Percentiles rank a stretch among this genome's conserved stretches.
phyloP scores from a whole-genome alignment of 1,139 yeast genomes.

The Debaryomyces robertsiae region DNA sequence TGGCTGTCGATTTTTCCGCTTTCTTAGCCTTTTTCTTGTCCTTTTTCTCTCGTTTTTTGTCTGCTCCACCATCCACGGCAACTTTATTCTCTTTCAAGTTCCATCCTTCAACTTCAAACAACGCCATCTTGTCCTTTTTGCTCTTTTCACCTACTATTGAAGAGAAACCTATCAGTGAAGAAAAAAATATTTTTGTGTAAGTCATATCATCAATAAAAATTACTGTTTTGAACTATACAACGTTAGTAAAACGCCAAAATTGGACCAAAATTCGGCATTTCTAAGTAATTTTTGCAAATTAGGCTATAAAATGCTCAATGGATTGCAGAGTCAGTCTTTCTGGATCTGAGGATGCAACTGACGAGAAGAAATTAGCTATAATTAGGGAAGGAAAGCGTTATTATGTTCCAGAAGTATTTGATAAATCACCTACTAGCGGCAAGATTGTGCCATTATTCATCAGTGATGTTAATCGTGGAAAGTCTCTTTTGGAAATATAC shows the following conservation, averaged over 20 bases:
- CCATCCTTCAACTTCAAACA: slow-evolving; percentile 86
- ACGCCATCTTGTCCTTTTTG: slow-evolving; percentile 48
- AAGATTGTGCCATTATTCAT: slow-evolving; percentile 18
- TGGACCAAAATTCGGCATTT: no score
- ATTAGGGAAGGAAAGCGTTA: slow-evolving; percentile 13
- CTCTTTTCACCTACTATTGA: neutral
- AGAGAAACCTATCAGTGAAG: slow-evolving; percentile 3
- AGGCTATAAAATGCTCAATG: slow-evolving; percentile 7
- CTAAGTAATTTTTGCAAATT: neutral
- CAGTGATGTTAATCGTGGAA: slow-evolving; percentile 17
- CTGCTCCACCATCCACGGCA: slow-evolving; percentile 42
- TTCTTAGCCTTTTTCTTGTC: slow-evolving; percentile 27
- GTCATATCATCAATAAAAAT: slow-evolving; percentile 4
- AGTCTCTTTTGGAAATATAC: slow-evolving; percentile 15
- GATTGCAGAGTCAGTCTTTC: slow-evolving; percentile 1
- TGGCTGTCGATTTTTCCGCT: slow-evolving; percentile 16
- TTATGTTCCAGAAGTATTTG: slow-evolving; percentile 23
- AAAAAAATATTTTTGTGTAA: slow-evolving; percentile 8
- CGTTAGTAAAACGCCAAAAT: no score
- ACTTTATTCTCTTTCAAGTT: slow-evolving; percentile 58
- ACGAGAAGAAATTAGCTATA: slow-evolving; percentile 21
- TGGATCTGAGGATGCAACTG: slow-evolving; percentile 20
- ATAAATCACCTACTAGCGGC: slow-evolving; percentile 18
- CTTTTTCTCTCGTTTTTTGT: slow-evolving; percentile 36
- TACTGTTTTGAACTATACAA: neutral